These are phyloP conservation scores for Suillus brevipes DNA, from an alignment of 768 basidiomycete genomes.

Conservation along the genomic window DNA sequence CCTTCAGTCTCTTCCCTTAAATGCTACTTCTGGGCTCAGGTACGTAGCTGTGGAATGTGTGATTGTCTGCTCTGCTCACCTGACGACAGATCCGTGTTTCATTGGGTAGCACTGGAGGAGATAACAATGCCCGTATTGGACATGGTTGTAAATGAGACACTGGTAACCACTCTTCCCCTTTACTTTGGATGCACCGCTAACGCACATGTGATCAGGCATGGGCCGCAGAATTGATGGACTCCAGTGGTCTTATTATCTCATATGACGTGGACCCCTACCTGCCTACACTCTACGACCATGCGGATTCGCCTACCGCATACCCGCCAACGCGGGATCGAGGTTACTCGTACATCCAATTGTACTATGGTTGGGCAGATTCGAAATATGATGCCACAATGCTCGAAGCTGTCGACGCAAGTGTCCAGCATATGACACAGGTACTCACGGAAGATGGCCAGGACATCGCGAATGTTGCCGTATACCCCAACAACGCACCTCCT, in stretches of 20 bases:
- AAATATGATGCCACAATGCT: neutral
- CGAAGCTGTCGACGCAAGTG: neutral
- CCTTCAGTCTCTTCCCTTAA: neutral
- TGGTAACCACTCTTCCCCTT: neutral
- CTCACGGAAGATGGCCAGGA: neutral
- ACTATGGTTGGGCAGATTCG: neutral
- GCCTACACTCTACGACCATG: slow-evolving; percentile 38
- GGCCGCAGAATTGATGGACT: neutral
- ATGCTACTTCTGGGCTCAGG: slow-evolving; percentile 3
- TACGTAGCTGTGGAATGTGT: neutral
- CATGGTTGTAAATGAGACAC: neutral
- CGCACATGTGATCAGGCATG: neutral
- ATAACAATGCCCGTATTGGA: neutral
- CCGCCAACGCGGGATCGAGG: slow-evolving; percentile 37
- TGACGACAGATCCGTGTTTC: neutral
- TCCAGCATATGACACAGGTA: neutral
- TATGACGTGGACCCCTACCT: slow-evolving; percentile 50
- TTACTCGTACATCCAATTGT: neutral
- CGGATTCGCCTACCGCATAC: slow-evolving; percentile 39
- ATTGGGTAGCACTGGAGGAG: neutral
- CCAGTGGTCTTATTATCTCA: slow-evolving; percentile 9
- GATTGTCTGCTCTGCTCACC: neutral
- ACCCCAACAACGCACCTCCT: neutral
- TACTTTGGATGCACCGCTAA: neutral
- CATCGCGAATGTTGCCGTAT: neutral